Percentiles rank a stretch among this genome's conserved stretches.
Conservation (phyloP, 2,329 filamentous ascomycete genomes). For the Xylaria sp. region DNA sequence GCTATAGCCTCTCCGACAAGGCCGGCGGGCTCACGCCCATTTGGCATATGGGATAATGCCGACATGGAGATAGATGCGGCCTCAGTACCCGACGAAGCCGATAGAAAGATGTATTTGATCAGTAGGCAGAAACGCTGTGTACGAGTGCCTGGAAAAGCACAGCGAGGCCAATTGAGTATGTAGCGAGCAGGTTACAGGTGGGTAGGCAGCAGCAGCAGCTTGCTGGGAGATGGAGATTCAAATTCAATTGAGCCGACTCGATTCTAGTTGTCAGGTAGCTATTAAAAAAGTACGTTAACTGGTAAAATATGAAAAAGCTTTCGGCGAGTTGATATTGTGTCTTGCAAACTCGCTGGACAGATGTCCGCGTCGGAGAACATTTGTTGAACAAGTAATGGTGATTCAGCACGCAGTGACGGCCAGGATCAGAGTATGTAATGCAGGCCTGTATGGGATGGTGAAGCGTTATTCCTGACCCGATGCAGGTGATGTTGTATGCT, state of each 20-base stretch:
- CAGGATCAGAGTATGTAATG: background rate
- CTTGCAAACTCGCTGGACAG: background rate
- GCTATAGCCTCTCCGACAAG: slow-evolving; percentile 36
- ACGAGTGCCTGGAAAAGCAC: slow-evolving; percentile 4
- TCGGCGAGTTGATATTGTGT: background rate
- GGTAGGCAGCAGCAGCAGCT: slow-evolving; percentile 23
- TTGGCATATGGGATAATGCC: slow-evolving; percentile 34
- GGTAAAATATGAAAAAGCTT: background rate
- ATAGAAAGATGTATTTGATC: background rate
- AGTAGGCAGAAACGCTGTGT: background rate
- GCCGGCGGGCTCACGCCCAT: slow-evolving; percentile 40
- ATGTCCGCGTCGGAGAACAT: slow-evolving; percentile 3
- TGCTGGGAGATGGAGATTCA: slow-evolving; percentile 21
- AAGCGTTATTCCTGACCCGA: slow-evolving; percentile 23
- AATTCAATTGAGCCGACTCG: slow-evolving; percentile 25
- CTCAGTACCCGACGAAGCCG: background rate
- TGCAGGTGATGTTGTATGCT: slow-evolving; percentile 10
- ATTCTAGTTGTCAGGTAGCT: background rate
- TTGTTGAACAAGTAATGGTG: slow-evolving; percentile 16
- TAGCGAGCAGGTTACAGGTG: background rate
- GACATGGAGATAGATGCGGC: slow-evolving; percentile 30
- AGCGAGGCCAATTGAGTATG: slow-evolving; percentile 2
- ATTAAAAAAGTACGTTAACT: slow-evolving; percentile 3
- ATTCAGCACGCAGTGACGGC: slow-evolving; percentile 7
- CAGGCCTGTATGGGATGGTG: slow-evolving; percentile 3